Percentiles rank a stretch among this genome's conserved stretches.
Evolutionary conservation across 108 stramenopile species (phyloP).

Genomic region (Skeletonema menzelii): DNA sequence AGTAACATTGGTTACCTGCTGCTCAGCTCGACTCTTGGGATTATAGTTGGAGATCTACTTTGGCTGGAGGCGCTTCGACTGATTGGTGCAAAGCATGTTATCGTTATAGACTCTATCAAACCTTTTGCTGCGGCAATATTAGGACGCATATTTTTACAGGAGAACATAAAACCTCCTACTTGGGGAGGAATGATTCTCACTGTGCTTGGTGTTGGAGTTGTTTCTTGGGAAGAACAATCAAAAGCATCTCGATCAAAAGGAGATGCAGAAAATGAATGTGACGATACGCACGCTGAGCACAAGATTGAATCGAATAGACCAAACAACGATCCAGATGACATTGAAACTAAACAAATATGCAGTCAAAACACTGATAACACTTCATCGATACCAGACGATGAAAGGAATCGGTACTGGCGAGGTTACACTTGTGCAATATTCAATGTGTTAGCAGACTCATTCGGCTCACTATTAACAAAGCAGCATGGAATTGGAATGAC

Average conservation of each 20-base stretch:
- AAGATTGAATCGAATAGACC: not conserved
- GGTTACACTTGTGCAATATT: constrained; percentile 64
- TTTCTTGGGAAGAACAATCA: constrained; percentile 59
- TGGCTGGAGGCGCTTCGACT: constrained; percentile 82
- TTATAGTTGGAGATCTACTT: constrained; percentile 76
- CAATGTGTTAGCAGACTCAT: constrained; percentile 81
- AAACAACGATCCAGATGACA: not conserved
- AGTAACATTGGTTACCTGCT: constrained; percentile 57
- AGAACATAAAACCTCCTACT: constrained; percentile 42
- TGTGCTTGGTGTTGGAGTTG: constrained; percentile 63
- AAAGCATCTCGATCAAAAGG: constrained; percentile 1
- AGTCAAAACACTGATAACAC: not conserved
- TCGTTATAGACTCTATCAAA: constrained; percentile 81
- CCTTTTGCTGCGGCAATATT: constrained; percentile 85
- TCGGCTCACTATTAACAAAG: constrained; percentile 79
- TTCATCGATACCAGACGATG: not conserved
- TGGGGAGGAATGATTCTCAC: constrained; percentile 68
- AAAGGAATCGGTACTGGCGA: constrained; percentile 19
- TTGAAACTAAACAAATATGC: not conserved
- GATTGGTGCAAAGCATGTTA: constrained; percentile 79
- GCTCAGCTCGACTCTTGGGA: constrained; percentile 77
- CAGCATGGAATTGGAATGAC: constrained; percentile 68
- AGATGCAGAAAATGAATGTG: constrained; percentile 8
- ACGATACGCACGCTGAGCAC: not conserved
- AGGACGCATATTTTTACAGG: constrained; percentile 65